Evolutionary conservation across 192 early-diverging fungal species (phyloP).

Genomic region (Coemansia sp.): DNA sequence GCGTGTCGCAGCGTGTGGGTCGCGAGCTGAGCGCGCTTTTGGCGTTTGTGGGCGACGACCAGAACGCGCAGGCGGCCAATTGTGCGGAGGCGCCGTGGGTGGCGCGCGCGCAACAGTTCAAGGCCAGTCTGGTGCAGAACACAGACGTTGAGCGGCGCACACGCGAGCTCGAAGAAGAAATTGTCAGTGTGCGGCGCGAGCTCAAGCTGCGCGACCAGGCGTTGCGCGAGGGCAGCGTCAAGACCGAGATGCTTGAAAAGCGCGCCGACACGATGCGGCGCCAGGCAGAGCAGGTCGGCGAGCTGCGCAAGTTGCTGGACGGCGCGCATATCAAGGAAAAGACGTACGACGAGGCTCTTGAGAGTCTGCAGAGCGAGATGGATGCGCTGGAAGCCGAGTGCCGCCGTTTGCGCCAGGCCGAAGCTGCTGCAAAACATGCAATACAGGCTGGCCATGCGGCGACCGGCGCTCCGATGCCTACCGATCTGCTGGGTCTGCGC

Average conservation of each 20-base stretch:
- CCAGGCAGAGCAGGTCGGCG: constrained; percentile 63
- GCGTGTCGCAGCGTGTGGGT: constrained; percentile 22
- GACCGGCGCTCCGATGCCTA: constrained; percentile 22
- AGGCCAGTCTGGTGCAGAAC: constrained; percentile 78
- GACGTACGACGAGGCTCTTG: constrained; percentile 73
- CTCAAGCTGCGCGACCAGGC: constrained; percentile 79
- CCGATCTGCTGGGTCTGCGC: constrained; percentile 60
- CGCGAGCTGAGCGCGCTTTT: constrained; percentile 21
- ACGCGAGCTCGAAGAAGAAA: constrained; percentile 74
- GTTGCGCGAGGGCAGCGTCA: constrained; percentile 71
- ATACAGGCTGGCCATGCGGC: background rate
- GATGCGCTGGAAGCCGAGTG: constrained; percentile 71
- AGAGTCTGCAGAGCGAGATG: constrained; percentile 66
- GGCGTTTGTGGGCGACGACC: constrained; percentile 14
- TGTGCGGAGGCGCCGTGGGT: constrained; percentile 72
- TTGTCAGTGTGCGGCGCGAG: constrained; percentile 75
- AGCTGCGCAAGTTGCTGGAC: constrained; percentile 62
- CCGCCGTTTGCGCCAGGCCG: constrained; percentile 54
- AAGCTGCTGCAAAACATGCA: background rate
- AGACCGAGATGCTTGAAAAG: constrained; percentile 81
- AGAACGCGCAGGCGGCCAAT: background rate
- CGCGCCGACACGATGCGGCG: constrained; percentile 68
- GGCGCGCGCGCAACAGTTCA: constrained; percentile 74
- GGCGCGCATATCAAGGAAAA: constrained; percentile 62
- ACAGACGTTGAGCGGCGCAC: constrained; percentile 75